Base-by-base conservation (phyloP, 129 eudicot genomes). In the Helianthus annuus region DNA sequence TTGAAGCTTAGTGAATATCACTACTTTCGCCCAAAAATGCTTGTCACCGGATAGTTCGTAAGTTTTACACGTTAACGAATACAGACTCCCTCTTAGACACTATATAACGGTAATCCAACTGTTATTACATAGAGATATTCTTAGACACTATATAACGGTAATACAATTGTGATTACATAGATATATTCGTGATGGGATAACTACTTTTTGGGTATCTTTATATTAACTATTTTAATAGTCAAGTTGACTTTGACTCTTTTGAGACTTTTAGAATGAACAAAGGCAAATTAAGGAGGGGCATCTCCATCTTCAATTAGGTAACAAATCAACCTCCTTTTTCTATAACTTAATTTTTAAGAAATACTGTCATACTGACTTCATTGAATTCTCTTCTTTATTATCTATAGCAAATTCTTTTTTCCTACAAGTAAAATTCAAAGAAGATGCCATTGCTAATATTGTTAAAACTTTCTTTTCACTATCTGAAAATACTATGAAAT, bases 221-320 rank as follows among this genome's bases (percentile, higher is more conserved):
- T 71, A 42, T 57, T 57, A 53, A 56, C 56, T 71, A 42, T 57
- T 10, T 2, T 57, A 27, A 42, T 57, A 27, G n/a, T 39, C 29
- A 56, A 36, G 76, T 58, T 71, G 67, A 71, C 76, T 57, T 70
- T 54, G 39, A 54, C 4, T 1, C 27, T 6, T 36, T 9, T 38
- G 39, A 54, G 13, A 7, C 27, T 11, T 36, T 9, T 5, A 16
- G 71, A 29, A 11, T 24, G 22, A 36, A 3, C 42, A 52, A 49
- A n/a, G 76, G 67, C 0, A 66, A 29, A 66, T 40, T 75, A 42
- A 66, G 73, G 58, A 75, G 48, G n/a, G 56, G 36, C 11, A 24
- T 75, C 80, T 46, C 80, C 68, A 44, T 66, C 80, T 56, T 32
- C 7, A 17, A 55, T 56, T 66, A 56, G 80, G 74, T 67, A 66